These are phyloP conservation scores for Apiotrichum gamsii DNA, from an alignment of 1,284 basidiomycete genomes.

Conservation along the genomic window DNA sequence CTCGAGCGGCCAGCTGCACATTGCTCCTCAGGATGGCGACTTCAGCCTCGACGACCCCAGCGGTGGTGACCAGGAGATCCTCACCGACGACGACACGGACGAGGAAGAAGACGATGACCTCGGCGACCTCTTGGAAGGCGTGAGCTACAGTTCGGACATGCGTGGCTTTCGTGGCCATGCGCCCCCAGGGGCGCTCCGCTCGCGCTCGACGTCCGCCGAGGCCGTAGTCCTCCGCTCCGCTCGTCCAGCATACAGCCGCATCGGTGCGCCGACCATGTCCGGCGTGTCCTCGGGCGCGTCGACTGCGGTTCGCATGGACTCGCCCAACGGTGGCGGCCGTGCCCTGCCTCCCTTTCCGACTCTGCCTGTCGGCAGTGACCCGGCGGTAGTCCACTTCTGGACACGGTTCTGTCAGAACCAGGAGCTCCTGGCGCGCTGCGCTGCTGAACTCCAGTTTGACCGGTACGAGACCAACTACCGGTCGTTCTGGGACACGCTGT, in stretches of 20 bases:
- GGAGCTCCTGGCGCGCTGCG: constrained; percentile 24
- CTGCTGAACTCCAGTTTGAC: constrained; percentile 27
- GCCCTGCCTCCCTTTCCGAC: constrained; percentile 27
- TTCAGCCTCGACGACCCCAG: constrained; percentile 10
- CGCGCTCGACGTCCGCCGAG: constrained; percentile 12
- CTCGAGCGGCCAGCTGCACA: constrained; percentile 28
- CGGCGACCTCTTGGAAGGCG: constrained; percentile 13
- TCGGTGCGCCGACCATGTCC: constrained; percentile 2
- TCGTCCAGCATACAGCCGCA: constrained; percentile 7
- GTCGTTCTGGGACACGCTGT: constrained; percentile 28
- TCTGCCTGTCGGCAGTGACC: constrained; percentile 13
- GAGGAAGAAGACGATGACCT: constrained; percentile 36
- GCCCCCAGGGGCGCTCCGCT: background rate
- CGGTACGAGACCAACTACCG: constrained; percentile 33
- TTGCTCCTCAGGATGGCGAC: constrained; percentile 18
- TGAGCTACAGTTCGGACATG: background rate
- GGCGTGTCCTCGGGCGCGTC: constrained; percentile 4
- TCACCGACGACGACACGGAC: constrained; percentile 26
- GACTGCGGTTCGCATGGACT: background rate
- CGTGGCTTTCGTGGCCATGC: background rate
- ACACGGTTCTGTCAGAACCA: constrained; percentile 30
- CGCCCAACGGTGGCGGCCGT: constrained; percentile 1
- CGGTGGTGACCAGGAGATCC: constrained; percentile 12
- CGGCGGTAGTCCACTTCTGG: constrained; percentile 22
- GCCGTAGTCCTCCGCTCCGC: constrained; percentile 9